Conservation (phyloP, 768 basidiomycete species). For the Boletus subparvulus region DNA sequence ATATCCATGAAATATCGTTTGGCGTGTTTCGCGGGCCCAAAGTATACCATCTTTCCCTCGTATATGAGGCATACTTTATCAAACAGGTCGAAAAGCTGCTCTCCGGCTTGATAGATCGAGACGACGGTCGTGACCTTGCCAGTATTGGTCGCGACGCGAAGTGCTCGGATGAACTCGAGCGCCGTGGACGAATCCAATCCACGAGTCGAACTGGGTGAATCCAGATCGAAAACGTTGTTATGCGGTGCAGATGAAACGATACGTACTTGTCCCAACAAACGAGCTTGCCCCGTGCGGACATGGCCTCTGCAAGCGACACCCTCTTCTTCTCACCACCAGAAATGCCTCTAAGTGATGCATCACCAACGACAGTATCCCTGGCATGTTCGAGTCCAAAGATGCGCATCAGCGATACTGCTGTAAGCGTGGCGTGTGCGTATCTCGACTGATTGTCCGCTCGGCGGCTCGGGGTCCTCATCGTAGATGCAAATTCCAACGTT, state of each 20-base stretch:
- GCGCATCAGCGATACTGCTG: constrained; percentile 53
- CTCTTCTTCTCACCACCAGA: constrained; percentile 80
- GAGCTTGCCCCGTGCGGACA: constrained; percentile 61
- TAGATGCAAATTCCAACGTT: constrained; percentile 52
- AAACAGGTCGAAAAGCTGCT: constrained; percentile 60
- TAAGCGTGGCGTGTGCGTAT: constrained; percentile 27
- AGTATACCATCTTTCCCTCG: constrained; percentile 10
- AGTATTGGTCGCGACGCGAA: constrained; percentile 63
- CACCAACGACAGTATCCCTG: constrained; percentile 71
- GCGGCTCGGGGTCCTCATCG: constrained; percentile 44
- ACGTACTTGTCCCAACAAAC: constrained; percentile 78
- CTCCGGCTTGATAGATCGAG: constrained; percentile 85
- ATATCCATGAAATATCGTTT: constrained; percentile 3
- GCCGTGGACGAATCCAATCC: constrained; percentile 71
- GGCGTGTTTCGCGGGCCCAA: constrained; percentile 1
- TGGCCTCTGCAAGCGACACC: constrained; percentile 73
- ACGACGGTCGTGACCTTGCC: constrained; percentile 61
- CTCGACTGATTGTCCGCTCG: constrained; percentile 21
- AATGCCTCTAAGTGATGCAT: constrained; percentile 73
- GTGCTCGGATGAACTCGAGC: constrained; percentile 65
- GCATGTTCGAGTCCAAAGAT: constrained; percentile 78
- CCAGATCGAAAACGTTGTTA: neutral
- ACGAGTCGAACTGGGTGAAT: constrained; percentile 53
- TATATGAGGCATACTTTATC: constrained; percentile 41
- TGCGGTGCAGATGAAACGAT: neutral